These are phyloP conservation scores for Sporisorium scitamineum DNA, from an alignment of 1,284 basidiomycete species.

Conservation along the genomic window DNA sequence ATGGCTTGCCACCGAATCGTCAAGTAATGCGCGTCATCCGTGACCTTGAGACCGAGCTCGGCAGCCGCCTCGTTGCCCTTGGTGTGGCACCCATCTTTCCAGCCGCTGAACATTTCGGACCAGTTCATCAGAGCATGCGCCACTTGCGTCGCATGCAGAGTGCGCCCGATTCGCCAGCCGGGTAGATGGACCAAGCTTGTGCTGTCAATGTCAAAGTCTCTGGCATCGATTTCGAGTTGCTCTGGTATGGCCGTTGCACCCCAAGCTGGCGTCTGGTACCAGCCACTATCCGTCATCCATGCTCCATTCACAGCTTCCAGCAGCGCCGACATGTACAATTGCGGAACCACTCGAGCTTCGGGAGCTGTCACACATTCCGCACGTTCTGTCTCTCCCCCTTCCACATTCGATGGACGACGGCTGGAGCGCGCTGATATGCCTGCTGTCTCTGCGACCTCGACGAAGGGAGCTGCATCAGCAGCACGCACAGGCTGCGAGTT, in stretches of 20 bases:
- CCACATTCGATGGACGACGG: constrained; percentile 13
- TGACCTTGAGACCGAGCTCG: constrained; percentile 20
- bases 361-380: background rate
- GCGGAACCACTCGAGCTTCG: constrained; percentile 29
- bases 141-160: constrained; percentile 26
- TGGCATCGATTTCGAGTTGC: constrained; percentile 25
- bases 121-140: constrained; percentile 49
- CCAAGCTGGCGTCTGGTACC: constrained; percentile 35
- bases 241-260: constrained; percentile 22
- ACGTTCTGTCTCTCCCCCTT: background rate
- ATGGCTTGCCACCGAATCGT: constrained; percentile 45
- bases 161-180: constrained; percentile 36
- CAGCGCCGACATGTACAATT: constrained; percentile 36
- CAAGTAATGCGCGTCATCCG: constrained; percentile 29
- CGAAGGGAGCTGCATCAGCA: background rate
- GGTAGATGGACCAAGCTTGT: constrained; percentile 27
- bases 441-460: constrained; percentile 10
- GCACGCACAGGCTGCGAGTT: background rate
- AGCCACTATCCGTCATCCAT: constrained; percentile 43
- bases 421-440: constrained; percentile 18
- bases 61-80: background rate
- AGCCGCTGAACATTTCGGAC: constrained; percentile 45
- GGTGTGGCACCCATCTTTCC: constrained; percentile 14
- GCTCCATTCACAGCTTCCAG: constrained; percentile 41
- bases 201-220: constrained; percentile 20